Evolutionary conservation across 1,139 yeast genomes (phyloP), one percentile per base, ranked within the genome.

Genomic region (Nakaseomyces uthaithaninus): DNA sequence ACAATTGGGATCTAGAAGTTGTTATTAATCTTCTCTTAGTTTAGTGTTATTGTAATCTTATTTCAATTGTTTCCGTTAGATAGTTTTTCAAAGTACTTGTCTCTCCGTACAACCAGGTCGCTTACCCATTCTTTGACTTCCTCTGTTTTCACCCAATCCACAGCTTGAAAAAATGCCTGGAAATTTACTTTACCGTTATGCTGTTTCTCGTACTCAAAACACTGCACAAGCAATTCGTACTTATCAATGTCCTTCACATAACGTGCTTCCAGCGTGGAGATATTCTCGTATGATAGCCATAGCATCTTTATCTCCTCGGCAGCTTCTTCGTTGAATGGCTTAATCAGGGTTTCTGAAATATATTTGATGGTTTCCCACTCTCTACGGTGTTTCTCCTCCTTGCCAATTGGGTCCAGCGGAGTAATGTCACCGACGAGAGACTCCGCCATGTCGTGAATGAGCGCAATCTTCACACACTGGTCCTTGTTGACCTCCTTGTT

Each of bases 361-460:
- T 80, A 87, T 36, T 72, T 59, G 51, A 91, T 84, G 5, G 97
- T 78, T 24, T 66, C 77, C 36, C 69, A 71, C 57, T 91, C 98
- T 44, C 97, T 72, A 44, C 81, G 71, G 57, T 86, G 94, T 61
- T 91, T 91, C 52, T 77, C 82, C 26, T 63, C 66, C 55, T 81
- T 81, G 34, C 76, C 62, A n/a, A 84, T 76, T 0, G 71, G 73
- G 46, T 80, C 94, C 54, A 74, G 75, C 11, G 98, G 98, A 1
- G 95, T 87, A 43, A 91, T 86, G 60, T 91, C 98, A 11, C 97
- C 97, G 8, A 91, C 97, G 28, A 91, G 66, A 5, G 89, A 65
- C 65, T 91, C 98, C 10, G 98, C 97, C 56, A 91, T 81, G 60
- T 91, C 98, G 63, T 91, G 98, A 30, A 87, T 79, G 34, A 87